phyloP scores from a whole-genome alignment of 2,329 filamentous ascomycete genomes.

The Sporothrix variecibatus region DNA sequence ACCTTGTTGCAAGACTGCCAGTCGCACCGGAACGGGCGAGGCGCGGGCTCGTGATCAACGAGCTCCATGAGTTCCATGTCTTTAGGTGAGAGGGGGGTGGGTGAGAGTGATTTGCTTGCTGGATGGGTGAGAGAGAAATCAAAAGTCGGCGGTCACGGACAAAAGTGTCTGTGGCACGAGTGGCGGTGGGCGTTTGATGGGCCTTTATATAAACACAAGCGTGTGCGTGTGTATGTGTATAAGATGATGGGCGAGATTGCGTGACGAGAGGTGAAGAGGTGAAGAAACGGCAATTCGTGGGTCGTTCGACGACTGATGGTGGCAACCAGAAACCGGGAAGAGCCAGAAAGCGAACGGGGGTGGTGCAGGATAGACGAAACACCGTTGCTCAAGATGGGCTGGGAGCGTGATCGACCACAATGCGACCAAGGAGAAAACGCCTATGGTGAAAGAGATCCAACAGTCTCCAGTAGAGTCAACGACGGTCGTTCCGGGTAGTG shows the following conservation, averaged over 20 bases:
- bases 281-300: constrained; percentile 9
- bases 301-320: constrained; percentile 23
- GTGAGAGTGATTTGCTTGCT: not conserved
- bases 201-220: constrained; percentile 21
- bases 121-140: not conserved
- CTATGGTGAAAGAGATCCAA: not conserved
- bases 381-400: constrained; percentile 22
- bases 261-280: not conserved
- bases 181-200: constrained; percentile 7
- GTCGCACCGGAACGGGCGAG: constrained; percentile 65
- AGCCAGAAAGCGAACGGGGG: not conserved
- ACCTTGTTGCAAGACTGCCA: constrained; percentile 66
- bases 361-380: constrained; percentile 26
- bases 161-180: constrained; percentile 14
- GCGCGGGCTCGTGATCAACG: constrained; percentile 63
- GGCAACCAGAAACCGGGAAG: constrained; percentile 7
- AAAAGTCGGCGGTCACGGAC: constrained; percentile 21
- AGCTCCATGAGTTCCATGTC: constrained; percentile 66
- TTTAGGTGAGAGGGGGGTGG: constrained; percentile 28
- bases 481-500: constrained; percentile 1
- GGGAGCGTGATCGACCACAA: constrained; percentile 33
- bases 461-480: not conserved
- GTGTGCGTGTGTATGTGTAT: not conserved
- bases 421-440: constrained; percentile 32
- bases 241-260: not conserved